These are phyloP conservation scores for Alternaria triticina DNA, from an alignment of 2,329 filamentous ascomycete species.

Conservation along the genomic window DNA sequence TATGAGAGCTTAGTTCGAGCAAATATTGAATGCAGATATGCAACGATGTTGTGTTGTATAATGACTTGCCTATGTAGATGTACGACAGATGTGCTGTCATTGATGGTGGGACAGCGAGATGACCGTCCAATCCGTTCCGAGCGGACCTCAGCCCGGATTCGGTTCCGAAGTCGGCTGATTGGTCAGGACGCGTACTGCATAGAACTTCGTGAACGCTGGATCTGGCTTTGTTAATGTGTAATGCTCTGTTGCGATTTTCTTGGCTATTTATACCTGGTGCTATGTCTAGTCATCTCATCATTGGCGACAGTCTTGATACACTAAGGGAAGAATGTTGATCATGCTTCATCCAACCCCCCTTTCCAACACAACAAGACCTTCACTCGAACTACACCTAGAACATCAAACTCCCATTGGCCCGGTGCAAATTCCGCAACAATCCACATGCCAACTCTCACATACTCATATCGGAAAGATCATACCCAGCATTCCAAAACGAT, in stretches of 20 bases:
- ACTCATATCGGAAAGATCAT: background rate
- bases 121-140: background rate
- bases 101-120: background rate
- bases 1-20: background rate
- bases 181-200: background rate
- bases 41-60: background rate
- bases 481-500: background rate
- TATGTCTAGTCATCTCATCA: background rate
- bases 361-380: background rate
- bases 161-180: background rate
- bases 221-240: background rate
- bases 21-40: background rate
- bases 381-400: background rate
- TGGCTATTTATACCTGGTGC: background rate
- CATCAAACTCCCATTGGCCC: background rate
- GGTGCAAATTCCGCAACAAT: background rate
- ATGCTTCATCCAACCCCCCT: background rate
- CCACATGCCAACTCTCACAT: background rate
- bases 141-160: background rate
- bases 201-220: background rate
- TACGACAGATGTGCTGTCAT: constrained; percentile 1
- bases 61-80: background rate
- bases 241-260: background rate
- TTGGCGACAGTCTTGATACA: background rate
- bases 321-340: background rate